A percentile compares a stretch with the other conserved stretches of the same genome.
Conservation (phyloP, 331 rosid genomes). For the Pyracantha coccinea region DNA sequence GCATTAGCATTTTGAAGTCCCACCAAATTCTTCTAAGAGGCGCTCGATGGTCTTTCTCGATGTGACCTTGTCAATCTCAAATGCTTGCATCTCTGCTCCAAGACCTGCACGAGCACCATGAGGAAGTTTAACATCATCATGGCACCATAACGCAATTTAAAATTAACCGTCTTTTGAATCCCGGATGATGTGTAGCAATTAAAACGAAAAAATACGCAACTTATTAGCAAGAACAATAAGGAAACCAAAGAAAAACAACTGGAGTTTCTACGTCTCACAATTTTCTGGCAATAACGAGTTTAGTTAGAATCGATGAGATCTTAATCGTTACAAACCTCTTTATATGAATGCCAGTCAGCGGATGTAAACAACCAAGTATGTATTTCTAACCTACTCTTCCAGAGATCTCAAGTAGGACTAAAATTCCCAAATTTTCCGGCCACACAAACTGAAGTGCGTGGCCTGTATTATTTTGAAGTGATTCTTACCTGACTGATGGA, state of each 20-base stretch:
- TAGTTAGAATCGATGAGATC: too few relatives aligned
- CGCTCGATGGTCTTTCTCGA: constrained; percentile 65
- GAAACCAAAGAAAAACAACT: neutral
- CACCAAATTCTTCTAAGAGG: constrained; percentile 54
- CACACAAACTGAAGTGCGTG: neutral
- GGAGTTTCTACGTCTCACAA: neutral
- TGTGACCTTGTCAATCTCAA: constrained; percentile 54
- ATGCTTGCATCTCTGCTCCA: constrained; percentile 56
- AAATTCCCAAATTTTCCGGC: neutral
- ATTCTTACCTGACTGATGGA: constrained; percentile 47
- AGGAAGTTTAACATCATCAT: neutral
- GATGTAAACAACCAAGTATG: too few relatives aligned
- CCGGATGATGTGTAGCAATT: neutral
- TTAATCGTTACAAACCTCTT: too few relatives aligned
- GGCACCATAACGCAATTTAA: neutral
- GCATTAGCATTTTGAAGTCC: constrained; percentile 29
- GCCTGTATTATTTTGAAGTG: neutral
- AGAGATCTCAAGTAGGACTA: neutral
- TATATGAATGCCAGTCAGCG: too few relatives aligned
- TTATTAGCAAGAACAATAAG: neutral
- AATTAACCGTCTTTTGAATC: neutral
- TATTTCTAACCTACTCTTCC: too few relatives aligned
- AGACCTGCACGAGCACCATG: constrained; percentile 38
- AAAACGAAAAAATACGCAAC: neutral
- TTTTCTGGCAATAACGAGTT: too few relatives aligned